Base-by-base conservation (phyloP, 2,329 filamentous ascomycete genomes). In the Fusarium sp. region DNA sequence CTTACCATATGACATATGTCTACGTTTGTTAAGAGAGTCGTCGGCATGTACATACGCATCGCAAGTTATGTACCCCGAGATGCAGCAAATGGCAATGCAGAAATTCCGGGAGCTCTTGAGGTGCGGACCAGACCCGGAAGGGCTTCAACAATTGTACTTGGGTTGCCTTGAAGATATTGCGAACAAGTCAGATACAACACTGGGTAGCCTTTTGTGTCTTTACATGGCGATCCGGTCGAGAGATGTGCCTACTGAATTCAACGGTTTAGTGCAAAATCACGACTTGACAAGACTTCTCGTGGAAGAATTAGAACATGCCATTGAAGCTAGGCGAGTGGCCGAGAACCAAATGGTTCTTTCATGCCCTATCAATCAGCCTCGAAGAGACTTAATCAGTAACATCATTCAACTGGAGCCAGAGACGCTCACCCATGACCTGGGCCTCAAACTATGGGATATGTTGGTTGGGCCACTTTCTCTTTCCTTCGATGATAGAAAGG, bases 201-300 rank as follows among this genome's bases (percentile, higher is more conserved):
- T 92, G 8, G 93, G 93, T 2, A 96, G 92, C 70, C 84, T 94
- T 20, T 90, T 88, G 73, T 89, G 89, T 17, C 80, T 93, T 46
- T 80, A 76, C 50, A 78, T 83, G 45, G 75, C 87, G 19, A 79
- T 86, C n/a, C 79, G 81, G 10, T 79, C 78, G 20, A 54, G 48
- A 22, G 78, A 83, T 37, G 73, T 85, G 37, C 71, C 72, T 4
- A 79, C 78, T 9, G 88, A 91, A 61, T 77, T 93, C 22, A 82
- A 81, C 27, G 77, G 80, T n/a, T 78, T 93, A 49, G 84, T 87
- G 10, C 78, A 82, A 8, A 83, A 90, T n/a, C 85, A 90, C 73
- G 83, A 88, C 63, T 77, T 93, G 47, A 85, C 88, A 2, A 80
- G 79, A 51, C 80, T 93, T 6, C 77, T 92, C 14, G 81, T 93